These are phyloP conservation scores for Perkinsus marinus DNA, from an alignment of 169 alveolate species.

Conservation along the genomic window DNA sequence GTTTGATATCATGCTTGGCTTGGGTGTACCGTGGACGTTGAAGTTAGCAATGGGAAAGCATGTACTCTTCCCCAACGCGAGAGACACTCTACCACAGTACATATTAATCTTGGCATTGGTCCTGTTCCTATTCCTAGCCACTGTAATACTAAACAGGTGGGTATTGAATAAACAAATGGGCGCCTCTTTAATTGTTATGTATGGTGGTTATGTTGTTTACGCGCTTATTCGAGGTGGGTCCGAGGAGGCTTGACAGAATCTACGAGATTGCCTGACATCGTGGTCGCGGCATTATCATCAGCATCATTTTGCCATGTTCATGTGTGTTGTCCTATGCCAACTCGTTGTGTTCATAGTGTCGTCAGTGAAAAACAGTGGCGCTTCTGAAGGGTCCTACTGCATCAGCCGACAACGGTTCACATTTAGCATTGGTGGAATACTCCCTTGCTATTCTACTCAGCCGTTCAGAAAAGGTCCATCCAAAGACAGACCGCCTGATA, in stretches of 20 bases:
- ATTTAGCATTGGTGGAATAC: too few relatives aligned
- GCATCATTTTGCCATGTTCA: not conserved
- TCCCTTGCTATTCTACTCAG: too few relatives aligned
- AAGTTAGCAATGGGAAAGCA: not conserved
- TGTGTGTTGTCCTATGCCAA: too few relatives aligned
- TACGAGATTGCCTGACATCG: not conserved
- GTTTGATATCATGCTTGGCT: constrained; percentile 8
- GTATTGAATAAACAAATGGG: not conserved
- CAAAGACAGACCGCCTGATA: too few relatives aligned
- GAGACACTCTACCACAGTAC: not conserved
- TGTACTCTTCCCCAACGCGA: not conserved
- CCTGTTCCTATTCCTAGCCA: not conserved
- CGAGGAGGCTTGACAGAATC: not conserved
- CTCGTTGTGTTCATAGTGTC: not conserved
- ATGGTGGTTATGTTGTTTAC: not conserved
- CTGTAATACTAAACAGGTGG: not conserved
- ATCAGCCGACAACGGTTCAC: too few relatives aligned
- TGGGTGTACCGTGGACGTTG: constrained; percentile 20
- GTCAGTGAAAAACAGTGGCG: too few relatives aligned
- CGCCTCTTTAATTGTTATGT: not conserved
- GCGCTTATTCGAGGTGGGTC: not conserved
- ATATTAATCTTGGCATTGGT: not conserved
- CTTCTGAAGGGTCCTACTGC: too few relatives aligned
- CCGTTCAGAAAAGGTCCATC: too few relatives aligned
- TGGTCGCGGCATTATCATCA: not conserved